Base-by-base conservation (phyloP, 1,284 basidiomycete species). In the Xanthoconium separans region DNA sequence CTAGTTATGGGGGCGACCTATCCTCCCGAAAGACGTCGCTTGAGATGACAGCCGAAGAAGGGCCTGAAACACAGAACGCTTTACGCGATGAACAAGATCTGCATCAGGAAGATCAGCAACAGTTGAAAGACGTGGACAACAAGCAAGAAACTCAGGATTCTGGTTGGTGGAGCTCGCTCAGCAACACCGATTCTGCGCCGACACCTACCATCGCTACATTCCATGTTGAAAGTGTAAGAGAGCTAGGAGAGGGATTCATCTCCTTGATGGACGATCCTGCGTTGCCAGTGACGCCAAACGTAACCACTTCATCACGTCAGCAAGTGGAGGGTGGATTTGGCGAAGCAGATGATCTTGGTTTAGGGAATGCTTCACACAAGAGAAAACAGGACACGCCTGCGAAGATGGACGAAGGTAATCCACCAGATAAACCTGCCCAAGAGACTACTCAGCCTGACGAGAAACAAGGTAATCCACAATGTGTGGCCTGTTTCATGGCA, bases 271-370 rank as follows among this genome's bases (percentile, higher is more conserved):
- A 93, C 63, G 77, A 75, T 44, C 72, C 77, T 50, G 73, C 78
- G 12, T 75, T 81, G 37, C 72, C 76, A 27, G 69, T 74, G 29
- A 71, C 73, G 1, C 71, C 82, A 7, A 69, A 65, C 7, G 47
- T 44, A n/a, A 54, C 49, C 4, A 16, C 60, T 64, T 48, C 62
- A 62, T 37, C 61, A 60, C 30, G 33, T 65, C 50, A 61, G 58
- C 44, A 65, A 29, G 60, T 63, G 43, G 57, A 65, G 46, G 70
- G 70, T 24, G 22, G 34, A 20, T 73, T 81, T 30, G 85, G 90
- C 5, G 91, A 91, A 18, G 86, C 88, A 6, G 93, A 95, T 48
- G 93, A 98, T 63, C 80, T 98, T 37, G 96, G 97, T 3, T 80
- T 99, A 55, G 93, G 95, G 12, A 99, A 98, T 66, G 75, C 74